Conservation (phyloP, 1,284 basidiomycete species). For the Marasmius sp. region DNA sequence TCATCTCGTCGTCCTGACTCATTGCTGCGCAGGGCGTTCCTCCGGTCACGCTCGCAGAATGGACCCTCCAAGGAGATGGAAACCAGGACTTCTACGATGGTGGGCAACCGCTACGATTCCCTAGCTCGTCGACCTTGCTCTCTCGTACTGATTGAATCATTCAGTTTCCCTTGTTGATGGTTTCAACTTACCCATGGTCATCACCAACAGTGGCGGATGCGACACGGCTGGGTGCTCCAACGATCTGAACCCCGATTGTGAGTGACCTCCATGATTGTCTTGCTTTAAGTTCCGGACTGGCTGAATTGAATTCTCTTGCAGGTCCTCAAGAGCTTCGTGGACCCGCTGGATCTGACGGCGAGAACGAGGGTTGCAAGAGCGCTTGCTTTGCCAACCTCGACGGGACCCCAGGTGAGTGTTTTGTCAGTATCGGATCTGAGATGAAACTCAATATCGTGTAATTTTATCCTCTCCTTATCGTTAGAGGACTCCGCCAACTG, state of each 20-base stretch:
- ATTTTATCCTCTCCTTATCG: not conserved
- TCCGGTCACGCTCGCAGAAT: too few species aligned
- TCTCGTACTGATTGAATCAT: too few species aligned
- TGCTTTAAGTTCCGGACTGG: not conserved
- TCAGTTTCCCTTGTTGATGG: constrained; percentile 54
- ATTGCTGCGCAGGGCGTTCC: too few species aligned
- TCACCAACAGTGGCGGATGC: constrained; percentile 42
- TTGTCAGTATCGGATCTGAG: too few species aligned
- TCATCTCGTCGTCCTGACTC: too few species aligned
- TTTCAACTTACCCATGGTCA: constrained; percentile 50
- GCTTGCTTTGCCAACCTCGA: constrained; percentile 37
- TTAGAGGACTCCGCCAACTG: not conserved
- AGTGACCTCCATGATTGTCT: not conserved
- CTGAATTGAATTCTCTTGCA: constrained; percentile 19
- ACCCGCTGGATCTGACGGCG: constrained; percentile 52
- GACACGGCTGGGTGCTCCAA: constrained; percentile 39
- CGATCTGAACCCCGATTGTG: constrained; percentile 34
- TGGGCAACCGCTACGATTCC: too few species aligned
- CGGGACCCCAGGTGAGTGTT: not conserved
- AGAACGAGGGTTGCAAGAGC: constrained; percentile 60
- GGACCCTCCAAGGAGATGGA: too few species aligned
- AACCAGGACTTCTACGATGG: too few species aligned
- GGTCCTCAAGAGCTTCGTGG: constrained; percentile 53
- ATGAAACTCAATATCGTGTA: not conserved
- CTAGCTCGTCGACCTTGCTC: too few species aligned